phyloP scores from a whole-genome alignment of 805 yeast species.

The Hermanozyma aechmeae region DNA sequence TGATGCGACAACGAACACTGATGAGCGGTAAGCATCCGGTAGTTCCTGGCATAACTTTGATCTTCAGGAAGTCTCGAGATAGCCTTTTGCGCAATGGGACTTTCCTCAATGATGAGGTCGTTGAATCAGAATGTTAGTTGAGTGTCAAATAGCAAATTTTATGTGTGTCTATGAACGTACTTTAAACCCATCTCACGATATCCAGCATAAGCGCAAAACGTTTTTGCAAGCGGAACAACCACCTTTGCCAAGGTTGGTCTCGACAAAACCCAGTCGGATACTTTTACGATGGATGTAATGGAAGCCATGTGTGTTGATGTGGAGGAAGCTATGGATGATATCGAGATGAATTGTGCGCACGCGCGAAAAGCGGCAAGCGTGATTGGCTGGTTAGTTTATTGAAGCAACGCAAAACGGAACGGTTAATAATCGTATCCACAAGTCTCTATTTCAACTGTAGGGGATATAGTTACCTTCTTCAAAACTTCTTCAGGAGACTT shows the following conservation, averaged over 20 bases:
- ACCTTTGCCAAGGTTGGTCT: conserved; percentile 71
- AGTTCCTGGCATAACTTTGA: conserved; percentile 84
- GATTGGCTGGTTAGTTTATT: too few species aligned
- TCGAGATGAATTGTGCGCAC: too few species aligned
- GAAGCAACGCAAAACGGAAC: too few species aligned
- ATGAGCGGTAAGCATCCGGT: conserved; percentile 85
- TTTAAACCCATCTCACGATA: conserved; percentile 92
- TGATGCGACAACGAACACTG: conserved; percentile 81
- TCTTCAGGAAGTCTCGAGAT: conserved; percentile 76
- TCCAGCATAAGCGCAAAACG: conserved; percentile 69
- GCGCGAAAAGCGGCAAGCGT: too few species aligned
- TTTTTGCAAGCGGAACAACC: conserved; percentile 70
- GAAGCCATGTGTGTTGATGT: conserved; percentile 42
- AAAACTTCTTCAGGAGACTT: too few species aligned
- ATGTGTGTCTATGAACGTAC: conserved; percentile 16
- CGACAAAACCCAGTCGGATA: conserved; percentile 70
- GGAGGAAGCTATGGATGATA: not conserved
- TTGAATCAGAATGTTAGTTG: conserved; percentile 44
- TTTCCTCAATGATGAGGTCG: conserved; percentile 84
- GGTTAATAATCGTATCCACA: too few species aligned
- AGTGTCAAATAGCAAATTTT: conserved; percentile 7
- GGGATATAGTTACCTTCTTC: too few species aligned
- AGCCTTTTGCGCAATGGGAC: conserved; percentile 78
- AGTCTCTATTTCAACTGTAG: too few species aligned
- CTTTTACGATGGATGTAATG: conserved; percentile 60